Conservation (phyloP, 495 filamentous ascomycete genomes). For the Talaromyces proteolyticus region DNA sequence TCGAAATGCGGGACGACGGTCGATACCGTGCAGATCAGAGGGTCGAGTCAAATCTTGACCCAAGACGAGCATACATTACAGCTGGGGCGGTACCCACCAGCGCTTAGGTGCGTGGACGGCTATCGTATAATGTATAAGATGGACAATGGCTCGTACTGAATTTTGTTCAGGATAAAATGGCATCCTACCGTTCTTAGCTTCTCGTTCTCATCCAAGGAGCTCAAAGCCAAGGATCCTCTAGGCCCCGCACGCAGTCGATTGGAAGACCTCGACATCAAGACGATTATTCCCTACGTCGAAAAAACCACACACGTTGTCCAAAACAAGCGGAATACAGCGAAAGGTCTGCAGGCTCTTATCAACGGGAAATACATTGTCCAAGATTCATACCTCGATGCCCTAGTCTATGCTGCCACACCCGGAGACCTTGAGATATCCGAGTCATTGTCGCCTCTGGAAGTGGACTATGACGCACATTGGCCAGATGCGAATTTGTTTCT, state of each 20-base stretch:
- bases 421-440: conserved; percentile 46
- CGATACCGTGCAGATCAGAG: conserved; percentile 63
- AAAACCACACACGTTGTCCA: conserved; percentile 84
- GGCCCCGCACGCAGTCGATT: conserved; percentile 54
- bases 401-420: conserved; percentile 60
- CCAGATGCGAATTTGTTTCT: conserved; percentile 67
- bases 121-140: neutral
- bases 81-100: conserved; percentile 56
- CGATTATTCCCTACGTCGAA: conserved; percentile 59
- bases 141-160: neutral
- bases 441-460: conserved; percentile 62
- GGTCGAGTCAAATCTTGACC: conserved; percentile 42
- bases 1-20: conserved; percentile 77
- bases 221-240: conserved; percentile 62
- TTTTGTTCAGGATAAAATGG: conserved; percentile 66
- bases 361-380: conserved; percentile 78
- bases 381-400: conserved; percentile 65
- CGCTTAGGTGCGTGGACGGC: conserved; percentile 32
- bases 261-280: conserved; percentile 83
- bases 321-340: conserved; percentile 83
- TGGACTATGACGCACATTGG: conserved; percentile 78
- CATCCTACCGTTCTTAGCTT: conserved; percentile 74
- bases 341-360: conserved; percentile 81
- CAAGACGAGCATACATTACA: conserved; percentile 57
- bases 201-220: conserved; percentile 70